Base-by-base conservation (phyloP, 352 stramenopile species). In the Globisporangium apiculatum region DNA sequence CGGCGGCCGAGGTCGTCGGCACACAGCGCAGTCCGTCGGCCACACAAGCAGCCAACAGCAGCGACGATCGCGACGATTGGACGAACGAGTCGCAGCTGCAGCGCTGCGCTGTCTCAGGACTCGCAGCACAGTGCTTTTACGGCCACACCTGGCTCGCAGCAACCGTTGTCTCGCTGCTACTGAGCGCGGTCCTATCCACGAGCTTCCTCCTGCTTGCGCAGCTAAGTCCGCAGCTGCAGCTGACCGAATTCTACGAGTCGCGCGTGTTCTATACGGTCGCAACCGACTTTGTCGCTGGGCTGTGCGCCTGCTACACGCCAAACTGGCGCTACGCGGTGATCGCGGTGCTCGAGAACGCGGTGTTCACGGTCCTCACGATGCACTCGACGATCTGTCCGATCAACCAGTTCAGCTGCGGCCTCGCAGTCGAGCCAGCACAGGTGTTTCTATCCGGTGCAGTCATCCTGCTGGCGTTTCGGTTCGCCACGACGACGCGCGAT, bases 291-390 rank as follows among this genome's bases (percentile, higher is more conserved):
- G 67, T 89, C 2, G 64, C 74, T 6, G 65, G 68, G 12, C 61
- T 92, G 11, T 83, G 71, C 42, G 76, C 72, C 6, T 69, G 79
- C 17, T 79, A 72, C 49, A 75, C 78, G 36, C 82, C 79, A 4
- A 89, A 89, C 57, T 79, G 76, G 75, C 75, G 71, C 36, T 89
- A 82, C 69, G 78, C 79, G 8, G 56, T 80, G 36, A 83, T 87
- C 18, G 79, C 77, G 41, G 59, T 91, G 7, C 58, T 87, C 18
- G 69, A 89, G 59, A 89, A 87, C 55, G 58, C 63, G 14, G 73
- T 89, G 15, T 89, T 89, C 51, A 86, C 75, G 15, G 57, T 91
- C 24, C 57, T 86, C 37, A 88, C 78, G 0, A 69, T 89, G 63
- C 73, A 84, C 48, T 86, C 74, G 45, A 85, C 71, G 51, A 76